Conservation (phyloP, 352 stramenopile genomes). For the Pythium dissotocum region DNA sequence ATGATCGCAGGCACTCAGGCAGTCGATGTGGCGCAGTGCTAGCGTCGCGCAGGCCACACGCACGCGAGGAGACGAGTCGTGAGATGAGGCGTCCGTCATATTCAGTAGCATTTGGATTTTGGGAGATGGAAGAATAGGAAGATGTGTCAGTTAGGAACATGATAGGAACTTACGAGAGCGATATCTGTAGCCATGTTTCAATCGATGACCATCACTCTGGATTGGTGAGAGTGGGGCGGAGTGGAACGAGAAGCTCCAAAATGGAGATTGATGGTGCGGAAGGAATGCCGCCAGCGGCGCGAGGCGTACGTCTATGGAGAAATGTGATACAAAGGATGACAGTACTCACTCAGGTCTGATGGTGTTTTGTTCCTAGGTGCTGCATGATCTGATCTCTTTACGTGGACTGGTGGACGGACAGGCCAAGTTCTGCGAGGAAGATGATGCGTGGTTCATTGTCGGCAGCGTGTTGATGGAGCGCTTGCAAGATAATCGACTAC, state of each 20-base stretch:
- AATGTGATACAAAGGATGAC: background rate
- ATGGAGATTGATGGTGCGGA: constrained; percentile 2
- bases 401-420: background rate
- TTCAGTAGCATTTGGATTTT: background rate
- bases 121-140: background rate
- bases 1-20: constrained; percentile 4
- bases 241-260: background rate
- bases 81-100: background rate
- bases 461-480: background rate
- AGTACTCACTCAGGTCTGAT: background rate
- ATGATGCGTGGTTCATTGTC: background rate
- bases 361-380: background rate
- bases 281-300: background rate
- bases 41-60: constrained; percentile 13
- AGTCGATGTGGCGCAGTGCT: constrained; percentile 12
- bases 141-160: background rate
- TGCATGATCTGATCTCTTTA: background rate
- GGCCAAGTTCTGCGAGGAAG: background rate
- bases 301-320: background rate
- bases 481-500: background rate
- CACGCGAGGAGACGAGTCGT: background rate
- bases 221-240: background rate
- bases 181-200: constrained; percentile 2
- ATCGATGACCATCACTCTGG: background rate
- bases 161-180: background rate